Evolutionary conservation across 164 flowering plant species (phyloP), one percentile per base, ranked within the genome.

Genomic region (Buxus sempervirens): DNA sequence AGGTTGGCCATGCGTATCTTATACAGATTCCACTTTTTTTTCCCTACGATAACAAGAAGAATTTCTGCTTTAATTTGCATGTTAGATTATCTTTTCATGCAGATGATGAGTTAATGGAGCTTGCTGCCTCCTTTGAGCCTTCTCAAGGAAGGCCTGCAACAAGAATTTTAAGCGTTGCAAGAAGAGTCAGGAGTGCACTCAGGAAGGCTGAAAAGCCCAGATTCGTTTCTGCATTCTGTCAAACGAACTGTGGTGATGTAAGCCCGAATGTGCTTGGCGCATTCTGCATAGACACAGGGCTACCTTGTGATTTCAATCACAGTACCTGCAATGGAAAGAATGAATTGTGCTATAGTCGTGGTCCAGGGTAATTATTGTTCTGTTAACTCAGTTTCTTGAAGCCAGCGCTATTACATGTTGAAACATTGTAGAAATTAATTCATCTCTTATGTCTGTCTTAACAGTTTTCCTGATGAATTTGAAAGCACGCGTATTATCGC

Each of bases 241-340:
- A 96, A 73, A 64, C 98, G 49, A 96, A 96, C 69, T 90, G 97
- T 76, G 99, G 99, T 63, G 99, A 96, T 85, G 97, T 96, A 69
- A 96, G 99, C 83, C 99, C 99, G 64, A 96, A 96, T 81, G 95
- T 91, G 62, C 91, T 87, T 42, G 99, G 99, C 71, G 84, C 99
- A 24, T 93, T 93, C 76, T 93, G 99, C 75, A 81, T 65, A 53
- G 99, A 93, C 82, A 87, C 95, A 38, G 99, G 96, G 21, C 84
- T 89, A 71, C 97, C 98, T 63, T 96, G 99, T 75, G 99, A 96
- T 73, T 96, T 96, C 85, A 93, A 95, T 81, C 98, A 93, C 60
- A 95, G 99, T 76, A 95, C 99, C 36, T 95, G 98, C 79, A 87
- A 86, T 69, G 99, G 98, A 57, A 93, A 90, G 79, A 96, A 93